A percentile compares a stretch with the other conserved stretches of the same genome.
Evolutionary conservation across 2,329 filamentous ascomycete species (phyloP).

Genomic region (Ophiostoma montium): DNA sequence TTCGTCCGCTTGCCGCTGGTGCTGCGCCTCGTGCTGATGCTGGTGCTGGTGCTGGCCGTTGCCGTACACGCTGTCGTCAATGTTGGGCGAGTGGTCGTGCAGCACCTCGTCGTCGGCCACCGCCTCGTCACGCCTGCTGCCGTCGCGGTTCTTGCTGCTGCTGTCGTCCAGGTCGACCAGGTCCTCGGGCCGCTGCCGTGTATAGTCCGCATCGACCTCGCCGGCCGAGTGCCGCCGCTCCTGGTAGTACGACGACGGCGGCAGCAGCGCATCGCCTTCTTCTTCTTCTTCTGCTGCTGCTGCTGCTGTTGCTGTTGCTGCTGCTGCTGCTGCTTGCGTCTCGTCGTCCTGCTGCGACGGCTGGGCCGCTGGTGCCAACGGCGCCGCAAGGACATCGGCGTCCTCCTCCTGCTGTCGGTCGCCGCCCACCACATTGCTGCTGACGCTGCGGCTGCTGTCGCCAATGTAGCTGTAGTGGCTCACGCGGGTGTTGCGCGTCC

Average conservation of each 20-base stretch:
- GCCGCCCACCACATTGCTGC: no score
- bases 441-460: conserved; percentile 12
- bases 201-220: conserved; percentile 49
- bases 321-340: no score
- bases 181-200: conserved; percentile 33
- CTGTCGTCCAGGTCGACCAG: conserved; percentile 41
- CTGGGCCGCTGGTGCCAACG: no score
- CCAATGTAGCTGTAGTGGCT: conserved; percentile 5
- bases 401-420: no score
- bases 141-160: no score
- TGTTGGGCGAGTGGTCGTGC: conserved; percentile 13
- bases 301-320: conserved; percentile 20
- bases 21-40: conserved; percentile 2
- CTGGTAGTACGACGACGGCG: conserved; percentile 24
- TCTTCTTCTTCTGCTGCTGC: conserved; percentile 14
- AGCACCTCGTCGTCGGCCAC: conserved; percentile 6
- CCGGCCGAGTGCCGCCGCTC: conserved; percentile 67
- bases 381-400: no score
- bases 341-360: no score
- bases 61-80: conserved; percentile 16
- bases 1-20: conserved; percentile 4
- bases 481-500: not conserved
- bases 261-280: conserved; percentile 17
- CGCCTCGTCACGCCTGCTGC: conserved; percentile 19
- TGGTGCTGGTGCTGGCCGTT: conserved; percentile 23